Conservation (phyloP, 306 rosid species). For the Cucumis hystrix region DNA sequence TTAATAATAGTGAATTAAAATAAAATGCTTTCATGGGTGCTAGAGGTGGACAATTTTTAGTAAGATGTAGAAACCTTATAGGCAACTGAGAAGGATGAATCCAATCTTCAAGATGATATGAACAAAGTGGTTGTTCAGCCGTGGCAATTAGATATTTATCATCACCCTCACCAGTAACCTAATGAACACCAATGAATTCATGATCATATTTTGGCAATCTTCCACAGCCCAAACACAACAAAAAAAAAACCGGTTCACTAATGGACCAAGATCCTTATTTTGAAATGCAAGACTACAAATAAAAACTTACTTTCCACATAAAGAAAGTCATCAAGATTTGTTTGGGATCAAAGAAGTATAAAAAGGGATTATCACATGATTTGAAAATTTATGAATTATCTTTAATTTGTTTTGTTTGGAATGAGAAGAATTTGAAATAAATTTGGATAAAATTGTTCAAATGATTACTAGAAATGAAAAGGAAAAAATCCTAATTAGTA, state of each 20-base stretch:
- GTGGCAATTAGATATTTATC: slow-evolving; percentile 97
- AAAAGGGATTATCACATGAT: background rate
- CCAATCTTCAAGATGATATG: slow-evolving; percentile 88
- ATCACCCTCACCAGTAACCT: slow-evolving; percentile 70
- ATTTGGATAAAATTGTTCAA: background rate
- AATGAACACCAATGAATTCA: background rate
- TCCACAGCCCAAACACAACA: background rate
- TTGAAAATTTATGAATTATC: background rate
- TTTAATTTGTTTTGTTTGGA: background rate
- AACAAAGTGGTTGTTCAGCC: slow-evolving; percentile 90
- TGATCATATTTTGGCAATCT: background rate
- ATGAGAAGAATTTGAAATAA: background rate
- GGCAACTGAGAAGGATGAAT: slow-evolving; percentile 92
- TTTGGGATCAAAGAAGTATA: background rate
- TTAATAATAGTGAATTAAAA: background rate
- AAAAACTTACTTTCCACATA: background rate
- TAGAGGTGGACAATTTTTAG: background rate
- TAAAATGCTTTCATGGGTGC: background rate
- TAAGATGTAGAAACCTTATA: slow-evolving; percentile 35
- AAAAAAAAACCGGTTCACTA: background rate
- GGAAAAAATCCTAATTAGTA: too few species aligned
- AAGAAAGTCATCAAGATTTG: background rate
- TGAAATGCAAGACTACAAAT: background rate
- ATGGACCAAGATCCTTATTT: background rate
- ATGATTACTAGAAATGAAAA: background rate